Evolutionary conservation across 371 early-diverging fungal genomes (phyloP).

Genomic region (Basidiobolus heterosporus): DNA sequence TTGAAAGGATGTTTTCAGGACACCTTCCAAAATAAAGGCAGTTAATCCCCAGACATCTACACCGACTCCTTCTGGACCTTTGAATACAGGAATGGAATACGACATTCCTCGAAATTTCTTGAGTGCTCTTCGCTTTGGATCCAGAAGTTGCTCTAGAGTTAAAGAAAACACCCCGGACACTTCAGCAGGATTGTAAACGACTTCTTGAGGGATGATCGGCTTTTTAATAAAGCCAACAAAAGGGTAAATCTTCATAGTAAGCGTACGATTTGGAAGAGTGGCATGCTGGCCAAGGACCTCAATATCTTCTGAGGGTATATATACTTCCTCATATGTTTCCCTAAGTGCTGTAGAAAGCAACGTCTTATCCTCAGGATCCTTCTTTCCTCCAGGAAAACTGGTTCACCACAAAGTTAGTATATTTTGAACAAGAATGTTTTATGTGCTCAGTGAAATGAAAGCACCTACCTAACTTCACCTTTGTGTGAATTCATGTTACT

Average conservation of each 20-base stretch:
- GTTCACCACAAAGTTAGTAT: not conserved
- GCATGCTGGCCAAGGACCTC: conserved; percentile 47
- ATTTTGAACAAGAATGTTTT: not conserved
- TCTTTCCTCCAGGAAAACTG: conserved; percentile 68
- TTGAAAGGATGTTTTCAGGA: conserved; percentile 2
- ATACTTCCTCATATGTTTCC: conserved; percentile 76
- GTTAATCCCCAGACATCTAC: conserved; percentile 72
- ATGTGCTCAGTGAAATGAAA: not conserved
- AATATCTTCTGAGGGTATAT: conserved; percentile 24
- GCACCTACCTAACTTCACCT: conserved; percentile 53
- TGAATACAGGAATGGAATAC: conserved; percentile 40
- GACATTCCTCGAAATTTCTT: conserved; percentile 40
- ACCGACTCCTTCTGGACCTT: conserved; percentile 28
- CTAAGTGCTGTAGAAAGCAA: conserved; percentile 53
- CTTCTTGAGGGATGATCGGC: conserved; percentile 9
- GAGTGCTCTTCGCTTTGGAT: conserved; percentile 15
- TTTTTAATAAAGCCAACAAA: conserved; percentile 44
- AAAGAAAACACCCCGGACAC: conserved; percentile 53
- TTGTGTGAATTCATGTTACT: conserved; percentile 47
- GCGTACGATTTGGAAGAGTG: conserved; percentile 41
- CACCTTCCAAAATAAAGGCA: conserved; percentile 44
- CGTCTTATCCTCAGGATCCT: conserved; percentile 34
- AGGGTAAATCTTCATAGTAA: conserved; percentile 51
- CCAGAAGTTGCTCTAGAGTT: conserved; percentile 40
- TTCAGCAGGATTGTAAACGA: conserved; percentile 39